phyloP scores from a whole-genome alignment of 1,139 yeast genomes.

The Zygoascus meyerae region DNA sequence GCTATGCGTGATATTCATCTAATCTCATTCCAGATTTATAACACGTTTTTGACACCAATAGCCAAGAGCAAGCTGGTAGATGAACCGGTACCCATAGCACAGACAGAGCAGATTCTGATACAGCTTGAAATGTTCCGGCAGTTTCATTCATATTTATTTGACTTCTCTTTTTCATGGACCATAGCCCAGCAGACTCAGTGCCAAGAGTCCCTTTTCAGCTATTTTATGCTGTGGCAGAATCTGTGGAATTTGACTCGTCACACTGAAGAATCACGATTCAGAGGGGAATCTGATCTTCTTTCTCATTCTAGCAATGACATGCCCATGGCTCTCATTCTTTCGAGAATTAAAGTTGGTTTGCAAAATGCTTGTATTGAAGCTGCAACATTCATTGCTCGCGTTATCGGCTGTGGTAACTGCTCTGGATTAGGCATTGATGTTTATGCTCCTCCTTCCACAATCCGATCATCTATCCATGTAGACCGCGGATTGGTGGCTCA shows the following conservation, averaged over 20 bases:
- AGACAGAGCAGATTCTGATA: background rate
- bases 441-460: background rate
- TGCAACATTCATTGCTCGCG: background rate
- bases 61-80: background rate
- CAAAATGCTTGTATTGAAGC: slow-evolving; percentile 2
- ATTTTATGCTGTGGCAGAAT: background rate
- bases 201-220: background rate
- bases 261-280: background rate
- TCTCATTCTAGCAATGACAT: background rate
- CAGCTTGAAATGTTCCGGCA: slow-evolving; percentile 1
- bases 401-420: background rate
- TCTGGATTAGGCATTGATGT: no score
- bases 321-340: background rate
- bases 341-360: background rate
- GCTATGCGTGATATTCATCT: slow-evolving; percentile 1
- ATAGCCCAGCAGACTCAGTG: background rate
- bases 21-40: background rate
- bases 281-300: background rate
- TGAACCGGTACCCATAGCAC: background rate
- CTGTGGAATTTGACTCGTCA: background rate
- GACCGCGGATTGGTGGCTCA: background rate
- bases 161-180: background rate
- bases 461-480: slow-evolving; percentile 1
- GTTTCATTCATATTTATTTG: slow-evolving; percentile 1
- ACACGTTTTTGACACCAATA: background rate